A percentile compares a stretch with the other conserved stretches of the same genome.
phyloP scores from a whole-genome alignment of 768 basidiomycete species.

The Russula abietina region DNA sequence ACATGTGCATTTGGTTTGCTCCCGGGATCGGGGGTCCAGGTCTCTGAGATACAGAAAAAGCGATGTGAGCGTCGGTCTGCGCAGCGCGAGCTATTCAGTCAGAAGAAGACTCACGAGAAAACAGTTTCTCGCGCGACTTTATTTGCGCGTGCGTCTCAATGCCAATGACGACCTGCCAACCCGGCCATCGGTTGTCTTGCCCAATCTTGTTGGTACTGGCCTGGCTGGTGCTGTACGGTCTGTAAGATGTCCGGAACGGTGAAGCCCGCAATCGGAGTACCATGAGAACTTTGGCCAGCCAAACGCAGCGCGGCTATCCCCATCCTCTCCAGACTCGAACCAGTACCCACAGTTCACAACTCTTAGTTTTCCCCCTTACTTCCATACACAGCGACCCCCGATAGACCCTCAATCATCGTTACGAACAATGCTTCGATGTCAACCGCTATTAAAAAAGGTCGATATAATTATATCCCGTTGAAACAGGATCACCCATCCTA shows the following conservation, averaged over 20 bases:
- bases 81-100: background rate
- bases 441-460: slow-evolving; percentile 1
- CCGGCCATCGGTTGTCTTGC: slow-evolving; percentile 54
- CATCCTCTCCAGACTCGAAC: background rate
- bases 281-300: slow-evolving; percentile 11
- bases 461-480: slow-evolving; percentile 5
- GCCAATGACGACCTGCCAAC: slow-evolving; percentile 87
- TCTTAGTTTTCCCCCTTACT: too few relatives aligned
- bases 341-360: background rate
- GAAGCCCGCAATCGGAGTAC: slow-evolving; percentile 19
- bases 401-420: background rate
- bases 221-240: slow-evolving; percentile 8
- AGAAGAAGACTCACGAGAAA: slow-evolving; percentile 51
- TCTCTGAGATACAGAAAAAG: slow-evolving; percentile 31
- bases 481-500: background rate
- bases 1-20: slow-evolving; percentile 68
- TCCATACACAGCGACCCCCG: background rate
- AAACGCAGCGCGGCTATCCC: slow-evolving; percentile 4
- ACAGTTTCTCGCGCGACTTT: slow-evolving; percentile 80
- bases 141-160: slow-evolving; percentile 96
- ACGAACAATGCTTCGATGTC: background rate
- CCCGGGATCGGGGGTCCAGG: slow-evolving; percentile 39
- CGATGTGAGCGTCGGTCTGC: background rate
- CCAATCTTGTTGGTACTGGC: slow-evolving; percentile 1
- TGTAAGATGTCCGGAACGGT: slow-evolving; percentile 14